phyloP scores from a whole-genome alignment of 371 early-diverging fungal genomes.

The Lichtheimia hyalospora region DNA sequence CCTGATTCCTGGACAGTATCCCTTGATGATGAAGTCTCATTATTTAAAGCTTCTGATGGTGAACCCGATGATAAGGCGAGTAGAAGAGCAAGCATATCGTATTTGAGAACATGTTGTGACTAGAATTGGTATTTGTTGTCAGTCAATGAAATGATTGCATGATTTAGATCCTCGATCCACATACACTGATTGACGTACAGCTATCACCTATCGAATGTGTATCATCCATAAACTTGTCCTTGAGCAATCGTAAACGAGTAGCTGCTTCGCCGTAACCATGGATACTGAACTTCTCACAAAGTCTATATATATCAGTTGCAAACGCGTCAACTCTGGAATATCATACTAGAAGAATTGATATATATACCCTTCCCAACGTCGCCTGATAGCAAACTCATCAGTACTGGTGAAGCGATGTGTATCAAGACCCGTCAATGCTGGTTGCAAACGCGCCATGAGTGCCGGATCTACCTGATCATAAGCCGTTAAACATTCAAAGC shows the following conservation, averaged over 20 bases:
- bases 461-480: neutral
- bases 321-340: neutral
- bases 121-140: neutral
- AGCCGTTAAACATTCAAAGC: no score
- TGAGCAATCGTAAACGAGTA: neutral
- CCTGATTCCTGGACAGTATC: neutral
- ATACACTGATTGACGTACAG: neutral
- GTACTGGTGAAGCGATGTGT: slow-evolving; percentile 3
- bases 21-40: no score
- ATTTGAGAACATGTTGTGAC: slow-evolving; percentile 16
- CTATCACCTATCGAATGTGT: neutral
- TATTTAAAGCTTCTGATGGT: neutral
- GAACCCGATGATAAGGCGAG: slow-evolving; percentile 12
- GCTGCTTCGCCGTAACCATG: slow-evolving; percentile 15
- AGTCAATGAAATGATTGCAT: neutral
- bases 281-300: slow-evolving; percentile 19
- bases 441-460: neutral
- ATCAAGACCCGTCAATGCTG: neutral
- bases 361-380: slow-evolving; percentile 15
- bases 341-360: neutral
- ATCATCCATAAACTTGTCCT: slow-evolving; percentile 6
- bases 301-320: neutral
- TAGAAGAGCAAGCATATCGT: slow-evolving; percentile 17
- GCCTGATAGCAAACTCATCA: slow-evolving; percentile 9
- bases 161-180: no score